These are phyloP conservation scores for Umbelopsis isabellina DNA, from an alignment of 192 early-diverging fungal genomes.

Conservation along the genomic window DNA sequence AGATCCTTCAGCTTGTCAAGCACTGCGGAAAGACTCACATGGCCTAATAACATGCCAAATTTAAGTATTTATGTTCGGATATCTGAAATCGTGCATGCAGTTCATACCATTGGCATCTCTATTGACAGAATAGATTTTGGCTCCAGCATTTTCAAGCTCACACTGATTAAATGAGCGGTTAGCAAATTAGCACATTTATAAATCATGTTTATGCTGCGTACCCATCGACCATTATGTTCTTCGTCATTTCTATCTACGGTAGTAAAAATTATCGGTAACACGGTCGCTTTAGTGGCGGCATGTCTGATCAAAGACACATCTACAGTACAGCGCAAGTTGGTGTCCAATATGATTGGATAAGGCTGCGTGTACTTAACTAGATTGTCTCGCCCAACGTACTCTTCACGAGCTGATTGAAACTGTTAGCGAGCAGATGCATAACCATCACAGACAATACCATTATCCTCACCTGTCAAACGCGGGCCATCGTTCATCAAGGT, in stretches of 20 bases:
- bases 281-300: not conserved
- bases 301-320: not conserved
- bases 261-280: not conserved
- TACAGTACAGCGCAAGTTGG: not conserved
- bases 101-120: not conserved
- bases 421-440: not conserved
- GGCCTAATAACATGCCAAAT: not conserved
- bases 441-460: too few species aligned
- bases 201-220: not conserved
- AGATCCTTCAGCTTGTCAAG: not conserved
- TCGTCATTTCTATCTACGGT: not conserved
- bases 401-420: not conserved
- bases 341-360: not conserved
- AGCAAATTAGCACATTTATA: not conserved
- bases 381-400: not conserved
- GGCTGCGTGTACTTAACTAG: not conserved
- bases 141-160: not conserved
- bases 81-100: too few species aligned
- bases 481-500: conserved; percentile 7
- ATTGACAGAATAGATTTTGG: not conserved
- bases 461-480: not conserved
- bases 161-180: not conserved
- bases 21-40: not conserved
- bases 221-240: not conserved
- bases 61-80: not conserved